These are phyloP conservation scores for Aspergillus nanangensis DNA, from an alignment of 495 filamentous ascomycete species.

Conservation along the genomic window DNA sequence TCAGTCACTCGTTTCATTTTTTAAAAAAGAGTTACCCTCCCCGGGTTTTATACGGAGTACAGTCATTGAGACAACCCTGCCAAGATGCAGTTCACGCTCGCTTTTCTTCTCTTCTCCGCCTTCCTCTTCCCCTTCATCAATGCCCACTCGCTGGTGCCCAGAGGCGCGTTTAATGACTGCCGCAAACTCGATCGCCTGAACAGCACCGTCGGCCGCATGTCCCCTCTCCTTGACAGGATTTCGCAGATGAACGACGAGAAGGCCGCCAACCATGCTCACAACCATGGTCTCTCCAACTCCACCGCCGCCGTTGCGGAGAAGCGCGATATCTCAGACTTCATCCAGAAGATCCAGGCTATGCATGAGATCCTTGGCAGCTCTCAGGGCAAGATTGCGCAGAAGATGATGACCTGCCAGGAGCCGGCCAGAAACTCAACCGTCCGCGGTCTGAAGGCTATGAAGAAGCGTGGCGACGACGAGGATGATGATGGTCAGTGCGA, in stretches of 20 bases:
- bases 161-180: not conserved
- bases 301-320: not conserved
- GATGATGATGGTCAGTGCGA: not conserved
- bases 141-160: not conserved
- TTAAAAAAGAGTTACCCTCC: too few relatives aligned
- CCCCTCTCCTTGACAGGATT: not conserved
- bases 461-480: not conserved
- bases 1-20: too few relatives aligned
- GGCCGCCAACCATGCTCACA: not conserved
- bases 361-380: not conserved
- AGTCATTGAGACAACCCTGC: too few relatives aligned
- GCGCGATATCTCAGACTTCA: not conserved
- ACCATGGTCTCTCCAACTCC: not conserved
- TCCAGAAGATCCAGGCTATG: not conserved
- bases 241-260: not conserved
- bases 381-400: not conserved
- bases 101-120: not conserved
- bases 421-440: not conserved
- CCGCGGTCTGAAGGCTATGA: not conserved
- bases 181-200: not conserved
- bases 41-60: too few relatives aligned
- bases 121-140: not conserved
- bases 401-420: constrained; percentile 1
- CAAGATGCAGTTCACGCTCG: not conserved
- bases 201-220: not conserved